phyloP scores from a whole-genome alignment of 768 basidiomycete genomes.

The Agaricus sinodeliciosus region DNA sequence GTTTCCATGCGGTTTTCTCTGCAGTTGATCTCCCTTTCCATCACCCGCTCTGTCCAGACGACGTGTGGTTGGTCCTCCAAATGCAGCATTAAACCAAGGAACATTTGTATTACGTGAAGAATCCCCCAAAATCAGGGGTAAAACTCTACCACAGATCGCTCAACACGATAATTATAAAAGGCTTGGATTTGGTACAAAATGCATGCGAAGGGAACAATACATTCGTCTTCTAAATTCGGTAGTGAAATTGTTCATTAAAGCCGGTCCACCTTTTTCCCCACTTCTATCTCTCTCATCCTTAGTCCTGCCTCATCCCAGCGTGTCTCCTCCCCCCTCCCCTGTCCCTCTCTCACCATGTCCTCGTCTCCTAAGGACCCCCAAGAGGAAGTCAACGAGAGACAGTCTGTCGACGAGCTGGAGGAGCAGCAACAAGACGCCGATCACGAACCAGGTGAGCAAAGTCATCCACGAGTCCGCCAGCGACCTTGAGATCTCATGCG shows the following conservation, averaged over 20 bases:
- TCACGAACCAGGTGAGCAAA: conserved; percentile 32
- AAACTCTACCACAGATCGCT: conserved; percentile 43
- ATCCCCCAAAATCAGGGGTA: conserved; percentile 55
- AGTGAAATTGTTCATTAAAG: conserved; percentile 73
- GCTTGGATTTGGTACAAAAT: conserved; percentile 46
- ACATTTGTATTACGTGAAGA: conserved; percentile 50
- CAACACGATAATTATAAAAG: conserved; percentile 51
- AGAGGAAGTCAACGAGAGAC: conserved; percentile 47
- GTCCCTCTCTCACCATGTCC: conserved; percentile 45
- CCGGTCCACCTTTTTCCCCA: conserved; percentile 62
- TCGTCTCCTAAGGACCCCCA: conserved; percentile 47
- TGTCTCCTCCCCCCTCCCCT: conserved; percentile 21
- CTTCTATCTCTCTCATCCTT: conserved; percentile 41
- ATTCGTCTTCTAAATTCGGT: conserved; percentile 64
- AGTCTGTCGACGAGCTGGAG: conserved; percentile 53
- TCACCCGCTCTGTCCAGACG: conserved; percentile 13
- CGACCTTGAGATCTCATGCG: conserved; percentile 18
- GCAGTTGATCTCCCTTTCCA: conserved; percentile 14
- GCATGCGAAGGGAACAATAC: conserved; percentile 69
- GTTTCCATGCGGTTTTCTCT: conserved; percentile 22
- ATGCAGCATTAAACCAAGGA: conserved; percentile 25
- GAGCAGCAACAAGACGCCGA: conserved; percentile 35
- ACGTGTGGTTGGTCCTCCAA: conserved; percentile 24
- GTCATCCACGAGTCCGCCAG: conserved; percentile 20
- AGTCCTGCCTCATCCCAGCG: conserved; percentile 28